Conservation (phyloP, 1,139 yeast species). For the Arxiozyma telluris region DNA sequence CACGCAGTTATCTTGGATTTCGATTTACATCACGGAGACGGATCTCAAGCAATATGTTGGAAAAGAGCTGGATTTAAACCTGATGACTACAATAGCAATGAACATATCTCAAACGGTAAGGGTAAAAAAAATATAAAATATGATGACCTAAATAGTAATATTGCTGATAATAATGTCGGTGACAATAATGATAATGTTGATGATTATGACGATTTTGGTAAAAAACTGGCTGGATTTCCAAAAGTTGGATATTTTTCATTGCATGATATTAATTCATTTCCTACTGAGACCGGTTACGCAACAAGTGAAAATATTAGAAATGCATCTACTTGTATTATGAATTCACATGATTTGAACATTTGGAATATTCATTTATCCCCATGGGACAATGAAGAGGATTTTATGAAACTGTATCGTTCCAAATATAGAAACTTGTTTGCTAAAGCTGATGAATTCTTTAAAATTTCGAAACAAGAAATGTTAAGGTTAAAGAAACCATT, state of each 20-base stretch:
- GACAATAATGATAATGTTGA: constrained; percentile 28
- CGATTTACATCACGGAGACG: constrained; percentile 90
- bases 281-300: constrained; percentile 74
- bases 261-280: constrained; percentile 81
- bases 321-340: constrained; percentile 70
- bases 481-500: constrained; percentile 39
- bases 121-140: background rate
- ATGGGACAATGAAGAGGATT: constrained; percentile 55
- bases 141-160: background rate
- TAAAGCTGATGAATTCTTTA: constrained; percentile 62
- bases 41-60: constrained; percentile 84
- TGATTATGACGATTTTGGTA: constrained; percentile 45
- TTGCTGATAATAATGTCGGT: background rate
- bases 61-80: constrained; percentile 47
- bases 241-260: constrained; percentile 76
- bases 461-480: constrained; percentile 40
- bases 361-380: constrained; percentile 80
- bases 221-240: constrained; percentile 46
- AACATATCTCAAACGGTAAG: background rate
- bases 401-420: constrained; percentile 52
- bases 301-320: constrained; percentile 61
- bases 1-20: constrained; percentile 80
- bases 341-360: constrained; percentile 66
- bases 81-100: constrained; percentile 13
- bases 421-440: constrained; percentile 55